Evolutionary conservation across 805 yeast species (phyloP).

Genomic region (Scheffersomyces lignosus): DNA sequence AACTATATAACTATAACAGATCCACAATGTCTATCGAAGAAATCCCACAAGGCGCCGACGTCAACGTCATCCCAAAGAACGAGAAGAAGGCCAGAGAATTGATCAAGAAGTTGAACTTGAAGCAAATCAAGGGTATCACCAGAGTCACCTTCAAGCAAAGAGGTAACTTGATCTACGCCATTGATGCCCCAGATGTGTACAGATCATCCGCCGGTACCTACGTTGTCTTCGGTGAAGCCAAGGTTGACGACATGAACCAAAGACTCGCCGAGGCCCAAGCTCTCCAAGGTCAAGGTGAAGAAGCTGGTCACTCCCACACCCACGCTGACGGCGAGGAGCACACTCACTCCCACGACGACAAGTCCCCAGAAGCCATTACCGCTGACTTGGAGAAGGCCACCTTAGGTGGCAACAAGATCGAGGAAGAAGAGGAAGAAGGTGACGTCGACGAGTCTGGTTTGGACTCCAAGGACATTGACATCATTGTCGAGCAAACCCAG

Average conservation of each 20-base stretch:
- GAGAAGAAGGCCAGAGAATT: conserved; percentile 95
- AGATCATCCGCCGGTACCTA: conserved; percentile 90
- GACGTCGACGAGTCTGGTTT: conserved; percentile 86
- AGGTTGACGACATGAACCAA: conserved; percentile 89
- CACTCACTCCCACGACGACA: conserved; percentile 42
- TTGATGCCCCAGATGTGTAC: conserved; percentile 94
- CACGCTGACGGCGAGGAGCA: conserved; percentile 31
- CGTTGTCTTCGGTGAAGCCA: conserved; percentile 97
- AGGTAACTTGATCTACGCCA: conserved; percentile 87
- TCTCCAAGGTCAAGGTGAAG: conserved; percentile 59
- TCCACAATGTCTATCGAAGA: conserved; percentile 47
- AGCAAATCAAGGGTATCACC: conserved; percentile 86
- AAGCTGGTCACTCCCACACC: conserved; percentile 44
- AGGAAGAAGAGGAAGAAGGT: conserved; percentile 61
- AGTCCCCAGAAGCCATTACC: conserved; percentile 76
- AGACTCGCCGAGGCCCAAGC: conserved; percentile 83
- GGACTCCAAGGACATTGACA: conserved; percentile 75
- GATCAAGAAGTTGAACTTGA: conserved; percentile 84
- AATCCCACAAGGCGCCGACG: conserved; percentile 83
- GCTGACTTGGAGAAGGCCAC: conserved; percentile 78
- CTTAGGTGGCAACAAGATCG: conserved; percentile 42
- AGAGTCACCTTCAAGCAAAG: conserved; percentile 95
- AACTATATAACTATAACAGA: neutral
- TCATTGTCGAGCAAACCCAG: conserved; percentile 89
- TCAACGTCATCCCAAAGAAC: conserved; percentile 79